These are phyloP conservation scores for Colletotrichum lentis DNA, from an alignment of 2,329 filamentous ascomycete species.

Conservation along the genomic window DNA sequence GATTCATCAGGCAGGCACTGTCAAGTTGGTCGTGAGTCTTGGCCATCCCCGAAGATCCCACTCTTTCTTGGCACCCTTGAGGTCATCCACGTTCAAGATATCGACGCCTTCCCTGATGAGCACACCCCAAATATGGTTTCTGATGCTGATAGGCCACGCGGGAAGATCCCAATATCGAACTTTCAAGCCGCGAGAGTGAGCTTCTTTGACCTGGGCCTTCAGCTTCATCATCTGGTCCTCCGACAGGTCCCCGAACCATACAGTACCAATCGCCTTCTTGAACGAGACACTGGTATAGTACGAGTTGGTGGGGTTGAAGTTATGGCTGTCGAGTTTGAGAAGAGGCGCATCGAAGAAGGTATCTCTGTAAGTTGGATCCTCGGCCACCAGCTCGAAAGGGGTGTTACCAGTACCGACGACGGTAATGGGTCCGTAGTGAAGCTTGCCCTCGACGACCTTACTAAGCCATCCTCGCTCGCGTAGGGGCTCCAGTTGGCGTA, in stretches of 20 bases:
- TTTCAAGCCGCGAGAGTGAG: conserved; percentile 63
- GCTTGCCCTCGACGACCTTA: conserved; percentile 57
- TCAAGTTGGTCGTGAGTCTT: conserved; percentile 14
- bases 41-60: conserved; percentile 46
- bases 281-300: conserved; percentile 73
- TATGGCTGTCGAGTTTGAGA: conserved; percentile 46
- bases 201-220: conserved; percentile 56
- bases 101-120: conserved; percentile 66
- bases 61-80: conserved; percentile 54
- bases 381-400: conserved; percentile 63
- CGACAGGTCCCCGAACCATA: conserved; percentile 56
- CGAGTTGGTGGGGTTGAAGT: conserved; percentile 64
- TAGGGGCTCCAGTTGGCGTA: conserved; percentile 66
- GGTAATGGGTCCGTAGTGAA: conserved; percentile 67
- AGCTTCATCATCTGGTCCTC: conserved; percentile 54
- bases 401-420: conserved; percentile 74
- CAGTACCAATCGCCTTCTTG: conserved; percentile 59
- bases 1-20: conserved; percentile 6
- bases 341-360: conserved; percentile 74
- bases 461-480: conserved; percentile 66
- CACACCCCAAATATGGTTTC: conserved; percentile 65
- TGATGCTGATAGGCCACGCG: conserved; percentile 61
- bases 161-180: conserved; percentile 69
- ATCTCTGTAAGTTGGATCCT: conserved; percentile 65
- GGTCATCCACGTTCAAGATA: conserved; percentile 68